Conservation (phyloP, 345 rosid genomes). For the Leavenworthia alabamica region DNA sequence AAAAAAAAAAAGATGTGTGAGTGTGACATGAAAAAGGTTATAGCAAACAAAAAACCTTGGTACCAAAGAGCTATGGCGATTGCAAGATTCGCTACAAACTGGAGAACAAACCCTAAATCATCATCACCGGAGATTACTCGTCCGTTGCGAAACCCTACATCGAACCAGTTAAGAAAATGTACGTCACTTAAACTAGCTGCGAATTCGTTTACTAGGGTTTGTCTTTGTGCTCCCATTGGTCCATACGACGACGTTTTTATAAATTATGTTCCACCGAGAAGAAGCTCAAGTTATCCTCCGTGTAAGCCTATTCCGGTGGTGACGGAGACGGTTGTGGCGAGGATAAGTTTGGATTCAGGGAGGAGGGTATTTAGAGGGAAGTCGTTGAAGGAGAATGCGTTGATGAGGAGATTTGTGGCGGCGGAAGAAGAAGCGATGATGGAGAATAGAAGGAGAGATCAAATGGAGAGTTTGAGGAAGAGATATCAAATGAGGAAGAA, state of each 20-base stretch:
- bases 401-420: conserved; percentile 89
- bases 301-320: conserved; percentile 39
- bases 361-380: conserved; percentile 78
- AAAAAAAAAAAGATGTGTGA: conserved; percentile 17
- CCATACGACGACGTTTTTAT: conserved; percentile 81
- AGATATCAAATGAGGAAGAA: conserved; percentile 56
- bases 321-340: conserved; percentile 14
- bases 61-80: conserved; percentile 83
- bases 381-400: conserved; percentile 72
- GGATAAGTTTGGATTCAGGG: conserved; percentile 46
- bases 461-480: conserved; percentile 75
- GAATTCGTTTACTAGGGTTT: conserved; percentile 68
- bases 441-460: conserved; percentile 71
- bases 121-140: conserved; percentile 26
- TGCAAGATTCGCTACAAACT: conserved; percentile 48
- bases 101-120: conserved; percentile 47
- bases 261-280: conserved; percentile 67
- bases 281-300: conserved; percentile 86
- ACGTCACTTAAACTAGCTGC: conserved; percentile 70
- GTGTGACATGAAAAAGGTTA: conserved; percentile 13
- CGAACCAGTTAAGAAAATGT: conserved; percentile 63
- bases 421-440: conserved; percentile 89
- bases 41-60: conserved; percentile 77
- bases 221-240: conserved; percentile 84
- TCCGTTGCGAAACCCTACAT: conserved; percentile 36